Evolutionary conservation across 1,284 basidiomycete genomes (phyloP).

Genomic region (Pseudozyma tsukubaensis): DNA sequence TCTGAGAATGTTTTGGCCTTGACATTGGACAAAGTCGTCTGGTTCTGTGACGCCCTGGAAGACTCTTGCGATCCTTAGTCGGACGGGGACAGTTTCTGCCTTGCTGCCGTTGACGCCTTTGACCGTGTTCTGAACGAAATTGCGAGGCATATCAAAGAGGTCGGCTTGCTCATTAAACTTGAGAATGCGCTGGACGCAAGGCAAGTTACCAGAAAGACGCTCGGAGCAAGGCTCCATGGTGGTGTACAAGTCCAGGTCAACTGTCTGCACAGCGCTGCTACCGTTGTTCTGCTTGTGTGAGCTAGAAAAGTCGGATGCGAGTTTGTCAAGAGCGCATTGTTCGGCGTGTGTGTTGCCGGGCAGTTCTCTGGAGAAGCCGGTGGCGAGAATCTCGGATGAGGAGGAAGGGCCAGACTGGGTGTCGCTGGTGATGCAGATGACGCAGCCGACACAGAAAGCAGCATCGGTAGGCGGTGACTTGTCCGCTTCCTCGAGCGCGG

Average conservation of each 20-base stretch:
- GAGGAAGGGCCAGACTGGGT: background rate
- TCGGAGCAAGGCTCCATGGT: constrained; percentile 97
- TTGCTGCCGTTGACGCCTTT: background rate
- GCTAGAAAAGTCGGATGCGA: constrained; percentile 65
- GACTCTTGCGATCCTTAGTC: constrained; percentile 76
- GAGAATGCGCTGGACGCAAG: constrained; percentile 88
- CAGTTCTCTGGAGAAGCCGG: constrained; percentile 91
- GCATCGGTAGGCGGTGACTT: constrained; percentile 79
- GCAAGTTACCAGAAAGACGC: constrained; percentile 84
- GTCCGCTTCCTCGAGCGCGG: constrained; percentile 79
- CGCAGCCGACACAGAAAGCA: constrained; percentile 95
- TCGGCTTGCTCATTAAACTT: constrained; percentile 64
- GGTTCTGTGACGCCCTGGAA: constrained; percentile 93
- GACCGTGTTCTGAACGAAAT: background rate
- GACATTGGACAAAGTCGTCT: constrained; percentile 92
- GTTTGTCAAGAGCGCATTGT: constrained; percentile 89
- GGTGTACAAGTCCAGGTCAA: constrained; percentile 82
- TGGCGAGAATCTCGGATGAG: constrained; percentile 73
- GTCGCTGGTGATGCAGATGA: constrained; percentile 74
- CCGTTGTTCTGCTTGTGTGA: background rate
- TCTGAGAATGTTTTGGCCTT: constrained; percentile 82
- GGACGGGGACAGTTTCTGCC: background rate
- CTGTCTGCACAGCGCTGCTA: background rate
- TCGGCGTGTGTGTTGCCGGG: constrained; percentile 96
- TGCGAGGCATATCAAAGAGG: constrained; percentile 15